A percentile compares a stretch with the other conserved stretches of the same genome.
These are phyloP conservation scores for Microbotryomycetes sp. DNA, from an alignment of 1,284 basidiomycete species.

Conservation along the genomic window DNA sequence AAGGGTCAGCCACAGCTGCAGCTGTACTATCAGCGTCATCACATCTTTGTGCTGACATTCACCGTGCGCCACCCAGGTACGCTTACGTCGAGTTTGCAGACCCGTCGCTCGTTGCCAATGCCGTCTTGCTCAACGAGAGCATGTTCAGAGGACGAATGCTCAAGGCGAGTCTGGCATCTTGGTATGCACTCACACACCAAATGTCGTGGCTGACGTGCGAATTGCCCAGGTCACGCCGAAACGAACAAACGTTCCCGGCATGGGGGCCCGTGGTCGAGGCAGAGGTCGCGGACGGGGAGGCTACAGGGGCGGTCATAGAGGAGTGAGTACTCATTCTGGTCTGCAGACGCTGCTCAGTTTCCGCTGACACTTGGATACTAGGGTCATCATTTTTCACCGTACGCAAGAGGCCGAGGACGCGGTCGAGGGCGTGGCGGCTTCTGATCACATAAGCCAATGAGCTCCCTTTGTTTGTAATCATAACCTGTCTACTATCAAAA, in stretches of 20 bases:
- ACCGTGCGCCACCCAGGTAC: conserved; percentile 53
- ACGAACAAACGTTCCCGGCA: conserved; percentile 85
- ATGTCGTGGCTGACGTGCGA: neutral
- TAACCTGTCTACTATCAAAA: too few relatives aligned
- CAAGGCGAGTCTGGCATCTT: conserved; percentile 54
- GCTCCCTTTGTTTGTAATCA: too few relatives aligned
- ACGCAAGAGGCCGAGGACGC: neutral
- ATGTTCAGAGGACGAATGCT: conserved; percentile 87
- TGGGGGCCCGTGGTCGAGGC: conserved; percentile 47
- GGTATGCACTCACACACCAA: conserved; percentile 3
- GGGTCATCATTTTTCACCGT: neutral
- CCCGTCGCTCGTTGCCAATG: conserved; percentile 83
- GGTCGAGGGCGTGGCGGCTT: neutral
- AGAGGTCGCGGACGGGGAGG: conserved; percentile 63
- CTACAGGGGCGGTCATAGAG: conserved; percentile 59
- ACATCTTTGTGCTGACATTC: too few relatives aligned
- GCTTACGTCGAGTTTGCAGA: conserved; percentile 99
- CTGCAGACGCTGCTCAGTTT: neutral
- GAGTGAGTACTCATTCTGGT: conserved; percentile 34
- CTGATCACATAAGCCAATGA: too few relatives aligned
- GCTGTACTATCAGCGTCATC: neutral
- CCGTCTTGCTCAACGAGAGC: conserved; percentile 90
- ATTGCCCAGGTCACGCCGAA: conserved; percentile 70
- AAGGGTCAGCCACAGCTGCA: conserved; percentile 60
- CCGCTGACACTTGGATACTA: too few relatives aligned